A percentile compares a stretch with the other conserved stretches of the same genome.
These are phyloP conservation scores for Penicillium sp. DNA, from an alignment of 2,329 filamentous ascomycete species.

Conservation along the genomic window DNA sequence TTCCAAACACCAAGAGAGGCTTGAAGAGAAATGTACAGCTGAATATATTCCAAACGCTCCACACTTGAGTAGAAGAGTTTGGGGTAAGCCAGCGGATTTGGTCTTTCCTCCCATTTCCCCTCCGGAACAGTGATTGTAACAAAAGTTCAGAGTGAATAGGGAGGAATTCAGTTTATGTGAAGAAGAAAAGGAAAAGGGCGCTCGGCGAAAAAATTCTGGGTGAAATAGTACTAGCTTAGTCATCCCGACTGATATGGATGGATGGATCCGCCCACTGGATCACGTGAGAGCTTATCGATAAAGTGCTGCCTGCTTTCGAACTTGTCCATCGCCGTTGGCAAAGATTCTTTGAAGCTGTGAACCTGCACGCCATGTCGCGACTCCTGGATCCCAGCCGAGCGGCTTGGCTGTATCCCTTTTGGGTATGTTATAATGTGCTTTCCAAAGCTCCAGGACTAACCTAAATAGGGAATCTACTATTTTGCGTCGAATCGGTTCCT, in stretches of 20 bases:
- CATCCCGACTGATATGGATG: neutral
- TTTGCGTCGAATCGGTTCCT: slow-evolving; percentile 74
- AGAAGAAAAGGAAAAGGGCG: slow-evolving; percentile 31
- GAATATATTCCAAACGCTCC: slow-evolving; percentile 48
- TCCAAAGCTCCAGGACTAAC: slow-evolving; percentile 5
- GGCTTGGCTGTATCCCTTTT: slow-evolving; percentile 49
- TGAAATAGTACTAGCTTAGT: slow-evolving; percentile 22
- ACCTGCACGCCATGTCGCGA: slow-evolving; percentile 12
- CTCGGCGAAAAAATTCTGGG: slow-evolving; percentile 11
- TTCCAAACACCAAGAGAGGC: neutral
- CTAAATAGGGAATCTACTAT: slow-evolving; percentile 69
- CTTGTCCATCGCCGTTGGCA: neutral
- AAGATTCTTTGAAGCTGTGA: neutral
- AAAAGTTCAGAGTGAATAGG: slow-evolving; percentile 48
- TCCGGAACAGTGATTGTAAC: slow-evolving; percentile 40
- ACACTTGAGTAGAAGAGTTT: slow-evolving; percentile 38
- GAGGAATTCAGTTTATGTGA: slow-evolving; percentile 42
- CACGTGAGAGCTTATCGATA: slow-evolving; percentile 36
- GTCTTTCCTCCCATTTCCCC: slow-evolving; percentile 49
- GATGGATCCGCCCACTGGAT: neutral
- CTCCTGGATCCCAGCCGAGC: slow-evolving; percentile 30
- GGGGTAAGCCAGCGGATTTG: slow-evolving; percentile 45
- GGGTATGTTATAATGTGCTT: slow-evolving; percentile 32
- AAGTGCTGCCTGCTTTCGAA: slow-evolving; percentile 15
- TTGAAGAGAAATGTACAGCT: slow-evolving; percentile 37